Evolutionary conservation across 805 yeast genomes (phyloP).

Genomic region (Teunomyces lycoperdinae): DNA sequence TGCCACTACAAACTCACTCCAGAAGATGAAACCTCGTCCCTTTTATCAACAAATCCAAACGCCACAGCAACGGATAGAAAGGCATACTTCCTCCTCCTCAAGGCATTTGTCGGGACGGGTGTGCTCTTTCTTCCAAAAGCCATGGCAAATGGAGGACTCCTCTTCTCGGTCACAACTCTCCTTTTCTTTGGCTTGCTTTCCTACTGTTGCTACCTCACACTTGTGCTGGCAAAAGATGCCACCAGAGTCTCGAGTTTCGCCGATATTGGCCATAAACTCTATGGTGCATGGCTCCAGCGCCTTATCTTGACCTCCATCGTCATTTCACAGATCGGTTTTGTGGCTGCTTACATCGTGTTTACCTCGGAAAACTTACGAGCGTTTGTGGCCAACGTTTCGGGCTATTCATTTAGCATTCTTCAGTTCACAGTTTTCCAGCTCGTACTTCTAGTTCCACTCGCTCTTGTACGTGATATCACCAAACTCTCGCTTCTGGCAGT

Average conservation of each 20-base stretch:
- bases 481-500: slow-evolving; percentile 70
- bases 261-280: slow-evolving; percentile 64
- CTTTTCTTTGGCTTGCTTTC: slow-evolving; percentile 65
- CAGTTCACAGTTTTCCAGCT: slow-evolving; percentile 57
- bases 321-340: slow-evolving; percentile 74
- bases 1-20: slow-evolving; percentile 39
- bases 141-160: slow-evolving; percentile 68
- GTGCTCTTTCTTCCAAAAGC: slow-evolving; percentile 69
- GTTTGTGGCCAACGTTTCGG: slow-evolving; percentile 52
- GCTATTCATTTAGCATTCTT: slow-evolving; percentile 28
- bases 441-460: slow-evolving; percentile 60
- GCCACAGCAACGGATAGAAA: slow-evolving; percentile 74
- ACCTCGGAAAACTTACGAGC: slow-evolving; percentile 72
- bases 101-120: slow-evolving; percentile 78
- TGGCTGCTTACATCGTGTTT: slow-evolving; percentile 77
- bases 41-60: slow-evolving; percentile 14
- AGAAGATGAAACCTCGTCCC: slow-evolving; percentile 39
- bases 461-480: slow-evolving; percentile 73
- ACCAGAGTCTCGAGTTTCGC: slow-evolving; percentile 74
- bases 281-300: slow-evolving; percentile 63
- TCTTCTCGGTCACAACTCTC: slow-evolving; percentile 53
- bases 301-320: slow-evolving; percentile 63
- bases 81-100: slow-evolving; percentile 67
- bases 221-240: slow-evolving; percentile 55
- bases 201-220: slow-evolving; percentile 72